These are phyloP conservation scores for Hypoxylon sp. DNA, from an alignment of 2,329 filamentous ascomycete species.

Conservation along the genomic window DNA sequence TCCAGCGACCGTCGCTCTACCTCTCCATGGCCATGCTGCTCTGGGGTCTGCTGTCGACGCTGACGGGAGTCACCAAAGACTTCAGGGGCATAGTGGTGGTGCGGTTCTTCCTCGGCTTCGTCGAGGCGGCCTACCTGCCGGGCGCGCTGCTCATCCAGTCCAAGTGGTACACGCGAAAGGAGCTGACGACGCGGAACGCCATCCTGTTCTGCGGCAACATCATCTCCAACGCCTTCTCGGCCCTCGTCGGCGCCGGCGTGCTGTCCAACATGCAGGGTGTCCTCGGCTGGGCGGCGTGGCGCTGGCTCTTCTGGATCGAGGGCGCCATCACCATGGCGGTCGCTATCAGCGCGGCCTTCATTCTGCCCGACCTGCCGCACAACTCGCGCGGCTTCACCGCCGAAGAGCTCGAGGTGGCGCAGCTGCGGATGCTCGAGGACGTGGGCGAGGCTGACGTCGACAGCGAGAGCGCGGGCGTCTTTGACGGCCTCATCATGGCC, in stretches of 20 bases:
- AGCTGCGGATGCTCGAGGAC: slow-evolving; percentile 64
- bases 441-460: slow-evolving; percentile 64
- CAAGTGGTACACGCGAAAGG: slow-evolving; percentile 71
- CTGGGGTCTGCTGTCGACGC: slow-evolving; percentile 68
- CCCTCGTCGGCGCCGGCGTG: slow-evolving; percentile 66
- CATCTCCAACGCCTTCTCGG: slow-evolving; percentile 67
- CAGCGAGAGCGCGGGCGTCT: slow-evolving; percentile 56
- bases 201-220: slow-evolving; percentile 67
- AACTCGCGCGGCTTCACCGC: slow-evolving; percentile 66
- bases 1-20: slow-evolving; percentile 60
- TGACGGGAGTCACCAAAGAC: slow-evolving; percentile 60
- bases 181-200: slow-evolving; percentile 62
- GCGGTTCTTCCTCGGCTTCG: slow-evolving; percentile 67
- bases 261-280: slow-evolving; percentile 65
- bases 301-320: slow-evolving; percentile 69
- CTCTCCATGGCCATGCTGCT: slow-evolving; percentile 61
- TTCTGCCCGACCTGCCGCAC: slow-evolving; percentile 63
- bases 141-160: slow-evolving; percentile 69
- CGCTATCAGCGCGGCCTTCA: slow-evolving; percentile 55
- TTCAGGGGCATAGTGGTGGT: slow-evolving; percentile 63
- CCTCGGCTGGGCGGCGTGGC: slow-evolving; percentile 63
- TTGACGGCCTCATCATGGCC: slow-evolving; percentile 65
- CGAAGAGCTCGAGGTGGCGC: slow-evolving; percentile 63
- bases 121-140: slow-evolving; percentile 71
- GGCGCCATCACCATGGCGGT: slow-evolving; percentile 60